Evolutionary conservation across 2,329 filamentous ascomycete species (phyloP).

Genomic region (Pseudogymnoascus sp.): DNA sequence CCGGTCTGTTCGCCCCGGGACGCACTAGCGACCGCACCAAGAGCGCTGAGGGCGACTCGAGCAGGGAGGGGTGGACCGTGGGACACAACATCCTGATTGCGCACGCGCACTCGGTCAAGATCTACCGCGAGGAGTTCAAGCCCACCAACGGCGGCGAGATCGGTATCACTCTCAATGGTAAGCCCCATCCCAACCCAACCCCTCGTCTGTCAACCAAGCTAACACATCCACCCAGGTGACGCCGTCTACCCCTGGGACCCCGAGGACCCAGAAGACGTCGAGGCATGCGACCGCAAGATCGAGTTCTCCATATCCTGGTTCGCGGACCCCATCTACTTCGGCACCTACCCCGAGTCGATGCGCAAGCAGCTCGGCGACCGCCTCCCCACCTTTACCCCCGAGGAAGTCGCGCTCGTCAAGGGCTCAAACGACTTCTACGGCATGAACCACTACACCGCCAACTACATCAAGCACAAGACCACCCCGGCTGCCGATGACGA

Average conservation of each 20-base stretch:
- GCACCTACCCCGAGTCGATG: slow-evolving; percentile 79
- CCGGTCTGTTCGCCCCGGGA: slow-evolving; percentile 73
- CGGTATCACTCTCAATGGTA: slow-evolving; percentile 78
- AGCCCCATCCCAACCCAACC: slow-evolving; percentile 15
- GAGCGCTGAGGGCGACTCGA: slow-evolving; percentile 62
- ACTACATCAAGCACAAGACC: slow-evolving; percentile 70
- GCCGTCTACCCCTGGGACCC: slow-evolving; percentile 77
- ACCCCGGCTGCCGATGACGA: slow-evolving; percentile 54
- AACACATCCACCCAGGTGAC: slow-evolving; percentile 45
- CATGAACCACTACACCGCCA: slow-evolving; percentile 89
- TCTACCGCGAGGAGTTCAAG: slow-evolving; percentile 78
- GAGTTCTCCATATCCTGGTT: slow-evolving; percentile 88
- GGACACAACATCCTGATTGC: slow-evolving; percentile 74
- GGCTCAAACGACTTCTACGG: slow-evolving; percentile 92
- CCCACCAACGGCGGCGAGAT: slow-evolving; percentile 63
- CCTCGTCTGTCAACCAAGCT: slow-evolving; percentile 8
- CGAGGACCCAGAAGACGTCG: slow-evolving; percentile 62
- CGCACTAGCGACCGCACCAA: slow-evolving; percentile 66
- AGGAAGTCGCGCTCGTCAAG: slow-evolving; percentile 64
- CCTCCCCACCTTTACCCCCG: slow-evolving; percentile 63
- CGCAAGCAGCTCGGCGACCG: slow-evolving; percentile 68
- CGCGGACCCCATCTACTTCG: slow-evolving; percentile 77
- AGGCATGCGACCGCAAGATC: slow-evolving; percentile 70
- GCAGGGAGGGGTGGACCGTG: slow-evolving; percentile 71
- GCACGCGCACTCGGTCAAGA: slow-evolving; percentile 71